Conservation (phyloP, 768 basidiomycete genomes). For the Dioszegia crocea region DNA sequence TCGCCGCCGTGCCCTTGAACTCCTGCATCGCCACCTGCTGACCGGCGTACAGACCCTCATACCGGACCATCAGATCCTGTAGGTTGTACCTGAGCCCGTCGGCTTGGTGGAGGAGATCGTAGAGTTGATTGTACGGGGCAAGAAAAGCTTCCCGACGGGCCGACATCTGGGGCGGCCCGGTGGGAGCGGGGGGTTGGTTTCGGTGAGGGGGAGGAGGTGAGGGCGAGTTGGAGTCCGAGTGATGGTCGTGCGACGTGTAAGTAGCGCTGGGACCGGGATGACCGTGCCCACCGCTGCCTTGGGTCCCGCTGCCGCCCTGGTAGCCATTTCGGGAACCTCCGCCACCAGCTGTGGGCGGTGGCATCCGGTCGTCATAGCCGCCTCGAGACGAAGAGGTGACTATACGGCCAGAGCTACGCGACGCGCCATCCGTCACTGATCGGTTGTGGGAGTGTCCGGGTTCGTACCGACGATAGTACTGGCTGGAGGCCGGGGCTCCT, state of each 20-base stretch:
- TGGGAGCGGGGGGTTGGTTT: background rate
- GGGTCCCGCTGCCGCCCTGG: background rate
- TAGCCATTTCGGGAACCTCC: background rate
- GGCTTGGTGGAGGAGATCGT: conserved; percentile 31
- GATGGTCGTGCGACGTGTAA: background rate
- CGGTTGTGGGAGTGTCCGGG: conserved; percentile 7
- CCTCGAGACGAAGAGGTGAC: conserved; percentile 8
- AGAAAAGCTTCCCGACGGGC: conserved; percentile 25
- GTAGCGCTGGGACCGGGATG: conserved; percentile 1
- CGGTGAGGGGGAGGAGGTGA: background rate
- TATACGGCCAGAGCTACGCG: background rate
- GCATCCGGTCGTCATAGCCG: conserved; percentile 7
- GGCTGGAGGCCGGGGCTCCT: background rate
- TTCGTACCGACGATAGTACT: conserved; percentile 19
- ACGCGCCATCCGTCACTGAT: conserved; percentile 2
- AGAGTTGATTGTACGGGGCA: conserved; percentile 30
- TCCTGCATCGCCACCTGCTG: conserved; percentile 28
- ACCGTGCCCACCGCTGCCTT: background rate
- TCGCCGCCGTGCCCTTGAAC: conserved; percentile 28
- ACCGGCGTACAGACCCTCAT: conserved; percentile 18
- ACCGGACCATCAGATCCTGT: conserved; percentile 27
- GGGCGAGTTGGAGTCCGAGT: background rate
- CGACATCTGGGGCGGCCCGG: background rate
- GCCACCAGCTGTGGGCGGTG: conserved; percentile 2
- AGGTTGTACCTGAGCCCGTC: conserved; percentile 25